Evolutionary conservation across 176 grass and related monocot species (phyloP), one percentile per base, ranked within the genome.

Genomic region (Musa schizocarpa): DNA sequence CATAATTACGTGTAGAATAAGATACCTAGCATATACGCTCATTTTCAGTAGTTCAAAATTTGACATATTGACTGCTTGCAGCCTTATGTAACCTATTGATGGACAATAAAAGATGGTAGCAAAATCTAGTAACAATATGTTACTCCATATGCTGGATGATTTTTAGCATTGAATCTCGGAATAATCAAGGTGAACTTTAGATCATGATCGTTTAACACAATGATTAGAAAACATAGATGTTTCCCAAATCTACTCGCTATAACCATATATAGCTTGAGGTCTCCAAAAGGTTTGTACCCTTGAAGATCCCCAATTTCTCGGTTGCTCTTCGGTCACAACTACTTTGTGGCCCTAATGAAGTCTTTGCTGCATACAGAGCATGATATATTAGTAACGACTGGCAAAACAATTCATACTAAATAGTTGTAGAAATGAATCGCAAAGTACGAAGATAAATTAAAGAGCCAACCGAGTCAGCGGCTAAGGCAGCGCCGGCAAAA

Each of bases 401-500:
- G 23, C n/a, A 14, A 24, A 66, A 53, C 1, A 14, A 55, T 54
- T 56, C 9, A 57, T 52, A 56, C 50, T 21, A 76, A 76, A 56
- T 27, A 43, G 13, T 52, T 27, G 20, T 17, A 52, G 13, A 13
- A 26, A 66, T 29, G 29, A 27, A 10, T 8, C 11, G 26, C 17
- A 2, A 66, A 8, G 0, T 1, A 0, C 9, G 50, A 23, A 63
- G 11, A 63, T 2, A 53, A 13, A 21, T 5, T 3, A 51, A 13
- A 43, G 9, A 80, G 21, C n/a, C 56, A 53, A 98, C 88, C 75
- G 77, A 65, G 5, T 91, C 86, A 1, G 90, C 90, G 16, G 90
- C 94, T 1, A 71, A 63, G 9, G 78, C 86, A 12, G 90, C 88
- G 50, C 94, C 82, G 50, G 80, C 84, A 74, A 98, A 98, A 71